Conservation (phyloP, 495 filamentous ascomycete species). For the Trichoderma asperelloides region DNA sequence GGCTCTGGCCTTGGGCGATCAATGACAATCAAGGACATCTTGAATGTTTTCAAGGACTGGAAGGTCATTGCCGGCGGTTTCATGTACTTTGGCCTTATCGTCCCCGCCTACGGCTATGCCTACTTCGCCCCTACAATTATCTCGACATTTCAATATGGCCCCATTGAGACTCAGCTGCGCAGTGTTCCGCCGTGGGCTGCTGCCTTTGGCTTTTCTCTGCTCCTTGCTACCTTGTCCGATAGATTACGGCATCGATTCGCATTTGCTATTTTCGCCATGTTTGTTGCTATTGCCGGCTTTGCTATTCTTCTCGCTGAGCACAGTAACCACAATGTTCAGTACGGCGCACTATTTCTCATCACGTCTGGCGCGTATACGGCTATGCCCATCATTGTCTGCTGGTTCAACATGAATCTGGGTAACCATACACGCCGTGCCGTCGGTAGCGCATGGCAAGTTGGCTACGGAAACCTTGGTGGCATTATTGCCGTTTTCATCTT, state of each 20-base stretch:
- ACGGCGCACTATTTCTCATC: slow-evolving; percentile 66
- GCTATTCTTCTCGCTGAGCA: slow-evolving; percentile 61
- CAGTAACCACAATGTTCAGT: slow-evolving; percentile 49
- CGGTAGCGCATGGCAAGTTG: slow-evolving; percentile 82
- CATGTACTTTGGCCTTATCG: slow-evolving; percentile 86
- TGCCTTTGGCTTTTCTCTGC: slow-evolving; percentile 65
- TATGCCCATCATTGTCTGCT: slow-evolving; percentile 81
- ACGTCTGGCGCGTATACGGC: slow-evolving; percentile 56
- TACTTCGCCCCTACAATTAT: slow-evolving; percentile 75
- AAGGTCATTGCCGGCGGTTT: slow-evolving; percentile 65
- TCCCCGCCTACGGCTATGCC: slow-evolving; percentile 67
- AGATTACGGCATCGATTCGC: slow-evolving; percentile 61
- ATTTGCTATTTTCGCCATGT: slow-evolving; percentile 59
- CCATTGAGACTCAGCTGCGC: slow-evolving; percentile 70
- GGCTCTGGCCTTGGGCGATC: slow-evolving; percentile 54
- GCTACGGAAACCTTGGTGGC: slow-evolving; percentile 90
- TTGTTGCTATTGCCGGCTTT: slow-evolving; percentile 60
- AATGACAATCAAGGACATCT: slow-evolving; percentile 55
- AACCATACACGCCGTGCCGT: slow-evolving; percentile 79
- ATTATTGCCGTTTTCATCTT: slow-evolving; percentile 88
- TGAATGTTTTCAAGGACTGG: slow-evolving; percentile 67
- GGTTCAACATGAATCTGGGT: slow-evolving; percentile 89
- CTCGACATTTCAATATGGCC: slow-evolving; percentile 50
- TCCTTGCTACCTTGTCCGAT: slow-evolving; percentile 63
- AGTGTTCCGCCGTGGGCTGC: slow-evolving; percentile 83